Percentiles rank a stretch among this genome's conserved stretches.
phyloP scores from a whole-genome alignment of 345 rosid species.

The Microcos paniculata region DNA sequence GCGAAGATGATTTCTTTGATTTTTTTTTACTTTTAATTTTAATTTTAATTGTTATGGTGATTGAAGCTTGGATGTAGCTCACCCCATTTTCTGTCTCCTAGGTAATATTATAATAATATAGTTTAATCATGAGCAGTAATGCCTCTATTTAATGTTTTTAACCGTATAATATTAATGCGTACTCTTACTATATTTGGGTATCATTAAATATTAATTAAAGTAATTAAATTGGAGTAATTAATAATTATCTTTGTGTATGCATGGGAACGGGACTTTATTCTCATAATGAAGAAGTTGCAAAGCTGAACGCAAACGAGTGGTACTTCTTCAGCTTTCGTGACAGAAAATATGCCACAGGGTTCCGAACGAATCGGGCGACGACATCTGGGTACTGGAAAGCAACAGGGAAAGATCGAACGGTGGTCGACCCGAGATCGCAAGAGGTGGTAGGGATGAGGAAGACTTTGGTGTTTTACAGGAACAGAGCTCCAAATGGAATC shows the following conservation, averaged over 20 bases:
- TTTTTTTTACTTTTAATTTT: background rate
- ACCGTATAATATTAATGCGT: no score
- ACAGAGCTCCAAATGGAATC: slow-evolving; percentile 93
- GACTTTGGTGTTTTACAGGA: slow-evolving; percentile 85
- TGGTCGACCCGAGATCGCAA: slow-evolving; percentile 56
- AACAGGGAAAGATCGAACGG: slow-evolving; percentile 92
- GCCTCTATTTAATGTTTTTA: no score
- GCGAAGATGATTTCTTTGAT: slow-evolving; percentile 3
- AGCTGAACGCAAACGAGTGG: slow-evolving; percentile 92
- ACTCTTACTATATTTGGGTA: background rate
- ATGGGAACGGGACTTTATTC: background rate
- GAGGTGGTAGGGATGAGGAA: slow-evolving; percentile 94
- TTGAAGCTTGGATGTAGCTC: slow-evolving; percentile 4
- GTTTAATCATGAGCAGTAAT: background rate
- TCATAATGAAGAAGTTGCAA: slow-evolving; percentile 69
- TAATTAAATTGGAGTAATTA: background rate
- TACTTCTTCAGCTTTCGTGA: slow-evolving; percentile 97
- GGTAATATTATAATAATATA: background rate
- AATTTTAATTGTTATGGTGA: background rate
- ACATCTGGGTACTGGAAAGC: slow-evolving; percentile 95
- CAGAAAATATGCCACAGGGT: slow-evolving; percentile 90
- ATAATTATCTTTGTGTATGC: background rate
- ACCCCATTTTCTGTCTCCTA: background rate
- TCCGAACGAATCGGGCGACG: slow-evolving; percentile 85
- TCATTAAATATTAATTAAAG: background rate